Conservation (phyloP, 2,329 filamentous ascomycete species). For the Aspergillus fijiensis region DNA sequence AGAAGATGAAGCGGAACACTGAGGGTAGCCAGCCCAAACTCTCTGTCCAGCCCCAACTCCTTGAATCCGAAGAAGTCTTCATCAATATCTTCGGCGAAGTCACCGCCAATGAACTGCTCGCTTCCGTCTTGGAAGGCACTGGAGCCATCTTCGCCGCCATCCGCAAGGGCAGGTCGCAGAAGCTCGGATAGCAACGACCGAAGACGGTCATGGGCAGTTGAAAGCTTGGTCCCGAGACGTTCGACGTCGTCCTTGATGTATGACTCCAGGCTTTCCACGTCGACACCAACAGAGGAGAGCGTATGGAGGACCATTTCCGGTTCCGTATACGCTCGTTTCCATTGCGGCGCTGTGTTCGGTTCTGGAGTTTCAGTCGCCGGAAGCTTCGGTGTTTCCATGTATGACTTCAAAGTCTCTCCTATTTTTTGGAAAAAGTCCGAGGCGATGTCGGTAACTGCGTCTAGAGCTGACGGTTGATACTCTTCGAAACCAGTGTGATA, state of each 20-base stretch:
- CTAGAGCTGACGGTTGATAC: slow-evolving; percentile 89
- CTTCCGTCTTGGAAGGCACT: slow-evolving; percentile 94
- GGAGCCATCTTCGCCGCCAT: slow-evolving; percentile 78
- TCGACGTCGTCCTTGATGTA: slow-evolving; percentile 96
- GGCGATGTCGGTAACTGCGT: slow-evolving; percentile 84
- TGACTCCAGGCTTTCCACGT: slow-evolving; percentile 74
- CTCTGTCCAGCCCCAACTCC: slow-evolving; percentile 85
- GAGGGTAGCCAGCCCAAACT: slow-evolving; percentile 82
- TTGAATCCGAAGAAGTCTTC: slow-evolving; percentile 99
- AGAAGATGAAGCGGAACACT: slow-evolving; percentile 92
- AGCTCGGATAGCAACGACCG: slow-evolving; percentile 90
- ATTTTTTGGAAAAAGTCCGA: slow-evolving; percentile 88
- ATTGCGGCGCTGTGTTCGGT: slow-evolving; percentile 43
- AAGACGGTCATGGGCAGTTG: slow-evolving; percentile 89
- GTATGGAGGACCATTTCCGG: slow-evolving; percentile 89
- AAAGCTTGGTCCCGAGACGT: slow-evolving; percentile 73
- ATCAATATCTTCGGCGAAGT: slow-evolving; percentile 95
- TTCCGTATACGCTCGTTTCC: slow-evolving; percentile 69
- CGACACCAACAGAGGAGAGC: slow-evolving; percentile 77
- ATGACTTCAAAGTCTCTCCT: slow-evolving; percentile 73
- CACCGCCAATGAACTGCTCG: slow-evolving; percentile 93
- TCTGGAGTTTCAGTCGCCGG: slow-evolving; percentile 50
- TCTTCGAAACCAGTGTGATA: slow-evolving; percentile 97
- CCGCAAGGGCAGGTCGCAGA: slow-evolving; percentile 80
- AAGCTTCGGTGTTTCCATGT: slow-evolving; percentile 78